Percentiles rank a stretch among this genome's conserved stretches.
Conservation (phyloP, 2,329 filamentous ascomycete genomes). For the Neoscytalidium dimidiatum region DNA sequence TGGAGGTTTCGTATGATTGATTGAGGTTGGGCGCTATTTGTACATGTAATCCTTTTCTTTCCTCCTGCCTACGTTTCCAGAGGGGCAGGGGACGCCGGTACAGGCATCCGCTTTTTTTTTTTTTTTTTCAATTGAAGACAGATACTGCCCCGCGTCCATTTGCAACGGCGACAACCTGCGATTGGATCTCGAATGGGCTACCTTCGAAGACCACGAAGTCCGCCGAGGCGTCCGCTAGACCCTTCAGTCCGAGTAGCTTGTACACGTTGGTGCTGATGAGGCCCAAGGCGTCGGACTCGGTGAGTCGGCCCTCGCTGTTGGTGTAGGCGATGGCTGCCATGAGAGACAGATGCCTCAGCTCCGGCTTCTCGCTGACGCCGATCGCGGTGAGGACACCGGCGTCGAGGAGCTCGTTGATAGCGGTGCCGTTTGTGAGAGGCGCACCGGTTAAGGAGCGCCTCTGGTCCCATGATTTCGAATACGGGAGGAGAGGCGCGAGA, state of each 20-base stretch:
- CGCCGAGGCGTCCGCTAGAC: constrained; percentile 19
- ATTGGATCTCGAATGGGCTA: constrained; percentile 62
- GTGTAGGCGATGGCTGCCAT: constrained; percentile 61
- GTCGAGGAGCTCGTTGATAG: constrained; percentile 57
- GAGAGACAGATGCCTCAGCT: constrained; percentile 61
- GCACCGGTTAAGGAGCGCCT: constrained; percentile 64
- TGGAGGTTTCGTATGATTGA: constrained; percentile 22
- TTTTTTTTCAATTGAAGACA: not conserved
- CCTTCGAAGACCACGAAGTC: constrained; percentile 67
- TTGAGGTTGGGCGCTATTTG: not conserved
- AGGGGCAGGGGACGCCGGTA: too few species aligned
- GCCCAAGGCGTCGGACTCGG: constrained; percentile 57
- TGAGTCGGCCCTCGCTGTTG: constrained; percentile 59
- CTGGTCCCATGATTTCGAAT: constrained; percentile 60
- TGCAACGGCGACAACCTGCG: constrained; percentile 45
- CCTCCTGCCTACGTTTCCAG: too few species aligned
- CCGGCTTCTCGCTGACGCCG: constrained; percentile 63
- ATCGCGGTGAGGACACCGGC: constrained; percentile 62
- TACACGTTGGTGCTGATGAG: constrained; percentile 61
- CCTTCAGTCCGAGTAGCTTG: constrained; percentile 55
- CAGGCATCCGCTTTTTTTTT: too few species aligned
- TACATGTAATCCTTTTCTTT: not conserved
- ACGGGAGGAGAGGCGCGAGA: constrained; percentile 60
- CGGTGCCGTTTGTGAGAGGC: constrained; percentile 66
- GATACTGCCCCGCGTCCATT: not conserved